Base-by-base conservation (phyloP, 2,329 filamentous ascomycete species). In the Ceratocystis alfenasii region DNA sequence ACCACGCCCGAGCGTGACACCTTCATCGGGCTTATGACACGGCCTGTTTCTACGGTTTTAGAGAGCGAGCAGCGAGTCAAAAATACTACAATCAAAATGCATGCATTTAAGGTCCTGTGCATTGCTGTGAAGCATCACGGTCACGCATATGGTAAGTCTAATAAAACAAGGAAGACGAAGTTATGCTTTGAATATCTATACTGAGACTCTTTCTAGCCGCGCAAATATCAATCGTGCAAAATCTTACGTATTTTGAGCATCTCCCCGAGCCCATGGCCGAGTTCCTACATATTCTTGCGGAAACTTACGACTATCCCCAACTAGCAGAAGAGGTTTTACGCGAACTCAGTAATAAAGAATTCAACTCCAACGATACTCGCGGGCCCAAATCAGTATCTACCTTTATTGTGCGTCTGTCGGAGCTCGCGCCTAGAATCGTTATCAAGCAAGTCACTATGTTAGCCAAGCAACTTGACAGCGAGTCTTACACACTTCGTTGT, bases 191-290 rank as follows among this genome's bases (percentile, higher is more conserved):
- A 53, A 33, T 17, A 10, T 33, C 28, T 48, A 70, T 67, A 69
- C 73, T 76, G 65, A 79, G 69, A n/a, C n/a, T 44, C 15, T 5
- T 28, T 50, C 7, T 71, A 95, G 90, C 89, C 63, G 94, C 94
- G 1, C 94, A 99, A 80, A 97, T 95, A 61, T 95, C 92, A 59
- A 95, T 99, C 72, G 92, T 97, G 65, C 94, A 99, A 75, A 97
- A 94, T 73, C 78, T 99, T 70, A 96, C 94, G 4, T 99, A 99
- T 74, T 99, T 97, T 72, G 94, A 99, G 76, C 94, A 99, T 75
- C 78, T 99, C n/a, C 93, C 94, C 0, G 94, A 99, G 73, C 94
- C 94, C 1, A 99, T 99, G 94, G 94, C 94, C 41, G 95, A 99
- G 74, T 96, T 99, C 71, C 79, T 99, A 3, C 90, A 97, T 71